phyloP scores from a whole-genome alignment of 371 early-diverging fungal species.

The Rhizopus sp. region DNA sequence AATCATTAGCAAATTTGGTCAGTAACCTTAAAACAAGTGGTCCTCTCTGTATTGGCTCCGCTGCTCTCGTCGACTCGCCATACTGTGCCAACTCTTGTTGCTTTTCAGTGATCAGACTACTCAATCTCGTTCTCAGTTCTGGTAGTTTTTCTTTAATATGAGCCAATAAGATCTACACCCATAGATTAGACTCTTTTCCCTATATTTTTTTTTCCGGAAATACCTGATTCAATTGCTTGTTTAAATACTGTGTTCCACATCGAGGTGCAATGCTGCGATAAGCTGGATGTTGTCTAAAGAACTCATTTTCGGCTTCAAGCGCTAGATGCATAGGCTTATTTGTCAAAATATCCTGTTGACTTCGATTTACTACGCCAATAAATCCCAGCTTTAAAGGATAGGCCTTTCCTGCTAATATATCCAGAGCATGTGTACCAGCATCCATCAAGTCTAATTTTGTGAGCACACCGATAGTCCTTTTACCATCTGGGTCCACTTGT shows the following conservation, averaged over 20 bases:
- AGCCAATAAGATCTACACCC: constrained; percentile 67
- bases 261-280: constrained; percentile 79
- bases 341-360: constrained; percentile 84
- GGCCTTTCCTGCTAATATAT: constrained; percentile 82
- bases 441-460: constrained; percentile 98
- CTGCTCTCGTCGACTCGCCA: constrained; percentile 67
- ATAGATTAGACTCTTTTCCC: not conserved
- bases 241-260: constrained; percentile 85
- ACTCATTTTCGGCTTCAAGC: constrained; percentile 73
- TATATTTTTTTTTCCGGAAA: not conserved
- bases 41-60: constrained; percentile 51
- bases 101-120: constrained; percentile 77
- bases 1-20: constrained; percentile 82
- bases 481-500: constrained; percentile 88
- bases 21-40: constrained; percentile 76
- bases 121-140: constrained; percentile 79
- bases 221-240: constrained; percentile 73
- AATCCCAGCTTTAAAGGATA: constrained; percentile 89
- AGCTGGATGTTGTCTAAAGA: constrained; percentile 80
- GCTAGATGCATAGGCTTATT: constrained; percentile 82
- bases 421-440: constrained; percentile 88
- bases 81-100: constrained; percentile 80
- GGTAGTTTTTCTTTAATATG: constrained; percentile 87
- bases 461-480: constrained; percentile 89
- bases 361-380: constrained; percentile 89